Conservation (phyloP, 192 early-diverging fungal species). For the Gryganskiella cystojenkinii region DNA sequence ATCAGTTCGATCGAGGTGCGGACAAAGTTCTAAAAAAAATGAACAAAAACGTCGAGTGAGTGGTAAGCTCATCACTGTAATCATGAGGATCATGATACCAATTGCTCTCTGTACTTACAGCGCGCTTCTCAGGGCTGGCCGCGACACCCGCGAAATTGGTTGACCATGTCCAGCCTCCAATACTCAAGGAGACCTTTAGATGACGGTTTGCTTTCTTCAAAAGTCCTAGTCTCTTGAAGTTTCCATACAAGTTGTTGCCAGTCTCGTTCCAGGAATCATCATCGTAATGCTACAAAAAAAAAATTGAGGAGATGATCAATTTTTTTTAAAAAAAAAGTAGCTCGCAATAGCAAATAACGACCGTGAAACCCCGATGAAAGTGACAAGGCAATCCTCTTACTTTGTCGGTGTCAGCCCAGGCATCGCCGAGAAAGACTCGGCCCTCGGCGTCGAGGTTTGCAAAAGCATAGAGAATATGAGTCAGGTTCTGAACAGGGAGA, state of each 20-base stretch:
- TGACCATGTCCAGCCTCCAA: slow-evolving; percentile 86
- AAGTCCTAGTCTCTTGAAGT: slow-evolving; percentile 70
- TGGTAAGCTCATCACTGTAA: too few relatives aligned
- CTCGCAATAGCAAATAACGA: too few relatives aligned
- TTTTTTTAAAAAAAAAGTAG: slow-evolving; percentile 5
- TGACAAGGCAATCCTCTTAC: slow-evolving; percentile 16
- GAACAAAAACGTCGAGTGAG: too few relatives aligned
- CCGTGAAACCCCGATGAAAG: background rate
- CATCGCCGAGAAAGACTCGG: slow-evolving; percentile 73
- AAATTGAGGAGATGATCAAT: slow-evolving; percentile 6
- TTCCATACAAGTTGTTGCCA: slow-evolving; percentile 63
- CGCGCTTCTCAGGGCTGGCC: slow-evolving; percentile 54
- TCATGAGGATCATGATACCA: background rate
- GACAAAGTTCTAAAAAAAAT: slow-evolving; percentile 62
- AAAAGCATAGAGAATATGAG: slow-evolving; percentile 87
- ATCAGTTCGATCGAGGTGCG: slow-evolving; percentile 55
- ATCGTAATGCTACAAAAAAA: slow-evolving; percentile 50
- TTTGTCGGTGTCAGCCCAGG: slow-evolving; percentile 85
- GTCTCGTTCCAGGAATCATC: slow-evolving; percentile 69
- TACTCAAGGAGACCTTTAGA: slow-evolving; percentile 74
- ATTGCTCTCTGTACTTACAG: slow-evolving; percentile 36
- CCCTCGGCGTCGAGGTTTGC: slow-evolving; percentile 75
- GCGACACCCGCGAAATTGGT: slow-evolving; percentile 76
- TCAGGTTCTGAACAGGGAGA: slow-evolving; percentile 70
- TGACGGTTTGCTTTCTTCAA: slow-evolving; percentile 77